Percentiles rank a stretch among this genome's conserved stretches.
These are phyloP conservation scores for Monilinia aucupariae DNA, from an alignment of 2,329 filamentous ascomycete genomes.

Conservation along the genomic window DNA sequence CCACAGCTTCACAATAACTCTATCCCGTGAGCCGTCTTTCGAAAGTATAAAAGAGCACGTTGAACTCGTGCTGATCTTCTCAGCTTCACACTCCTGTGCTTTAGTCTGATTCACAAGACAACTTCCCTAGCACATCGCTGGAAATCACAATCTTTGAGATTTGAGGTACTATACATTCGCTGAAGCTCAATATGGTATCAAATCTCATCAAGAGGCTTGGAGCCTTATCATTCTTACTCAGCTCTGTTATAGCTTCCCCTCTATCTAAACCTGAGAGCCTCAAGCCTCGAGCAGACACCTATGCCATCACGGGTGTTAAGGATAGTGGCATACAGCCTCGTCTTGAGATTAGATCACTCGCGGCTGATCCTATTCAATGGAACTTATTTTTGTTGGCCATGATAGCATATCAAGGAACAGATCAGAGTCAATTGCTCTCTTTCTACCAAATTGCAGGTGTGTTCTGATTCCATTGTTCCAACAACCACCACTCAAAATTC, in stretches of 20 bases:
- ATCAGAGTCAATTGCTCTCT: conserved; percentile 59
- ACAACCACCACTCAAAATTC: background rate
- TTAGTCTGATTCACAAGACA: background rate
- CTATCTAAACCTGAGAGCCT: background rate
- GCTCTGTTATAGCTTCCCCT: conserved; percentile 2
- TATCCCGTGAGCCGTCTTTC: background rate
- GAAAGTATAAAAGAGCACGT: background rate
- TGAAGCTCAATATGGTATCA: background rate
- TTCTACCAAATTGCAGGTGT: conserved; percentile 73
- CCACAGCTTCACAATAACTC: background rate
- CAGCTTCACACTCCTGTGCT: background rate
- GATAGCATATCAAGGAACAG: conserved; percentile 58
- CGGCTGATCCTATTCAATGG: conserved; percentile 55
- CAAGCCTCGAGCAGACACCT: conserved; percentile 1
- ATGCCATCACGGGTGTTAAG: conserved; percentile 12
- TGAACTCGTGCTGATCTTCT: background rate
- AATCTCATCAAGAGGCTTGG: background rate
- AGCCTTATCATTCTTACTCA: background rate
- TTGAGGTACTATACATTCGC: background rate
- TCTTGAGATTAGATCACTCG: conserved; percentile 62
- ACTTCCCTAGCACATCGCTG: background rate
- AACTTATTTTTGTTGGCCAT: conserved; percentile 72
- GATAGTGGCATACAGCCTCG: conserved; percentile 38
- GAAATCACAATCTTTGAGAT: background rate
- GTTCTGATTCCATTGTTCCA: background rate